phyloP scores from a whole-genome alignment of 129 eudicot genomes.

The Saussurea involucrata region DNA sequence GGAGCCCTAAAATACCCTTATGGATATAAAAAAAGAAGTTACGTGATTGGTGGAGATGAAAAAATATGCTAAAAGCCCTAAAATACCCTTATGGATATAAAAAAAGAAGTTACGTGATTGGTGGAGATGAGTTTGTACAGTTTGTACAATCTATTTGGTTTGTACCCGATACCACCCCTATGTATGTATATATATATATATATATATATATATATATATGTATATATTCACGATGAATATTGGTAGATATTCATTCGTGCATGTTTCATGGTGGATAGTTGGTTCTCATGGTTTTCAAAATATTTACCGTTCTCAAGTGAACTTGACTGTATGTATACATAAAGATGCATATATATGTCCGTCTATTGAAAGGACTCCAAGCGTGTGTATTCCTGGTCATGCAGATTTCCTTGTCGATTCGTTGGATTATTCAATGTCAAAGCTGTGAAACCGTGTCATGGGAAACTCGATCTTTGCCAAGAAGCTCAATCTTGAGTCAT shows the following conservation, averaged over 20 bases:
- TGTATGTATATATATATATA: not conserved
- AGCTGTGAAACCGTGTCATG: constrained; percentile 45
- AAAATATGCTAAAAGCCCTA: too few species aligned
- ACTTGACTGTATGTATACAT: not conserved
- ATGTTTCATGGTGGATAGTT: not conserved
- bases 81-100: too few species aligned
- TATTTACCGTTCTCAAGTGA: not conserved
- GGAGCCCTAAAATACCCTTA: too few species aligned
- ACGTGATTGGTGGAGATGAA: too few species aligned
- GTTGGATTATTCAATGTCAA: constrained; percentile 80
- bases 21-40: too few species aligned
- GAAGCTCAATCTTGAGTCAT: constrained; percentile 5
- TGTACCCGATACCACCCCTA: too few species aligned
- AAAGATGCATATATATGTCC: not conserved
- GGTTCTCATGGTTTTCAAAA: not conserved
- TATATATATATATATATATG: too few species aligned
- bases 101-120: too few species aligned
- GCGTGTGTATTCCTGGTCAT: not conserved
- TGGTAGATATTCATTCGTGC: not conserved
- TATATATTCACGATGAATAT: not conserved
- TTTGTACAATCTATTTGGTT: too few species aligned
- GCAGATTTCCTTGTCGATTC: constrained; percentile 90
- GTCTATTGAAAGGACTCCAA: not conserved
- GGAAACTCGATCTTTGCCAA: constrained; percentile 3
- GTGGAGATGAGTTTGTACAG: too few species aligned